A percentile compares a stretch with the other conserved stretches of the same genome.
phyloP scores from a whole-genome alignment of 495 filamentous ascomycete genomes.

The Massariosphaeria phaeospora region DNA sequence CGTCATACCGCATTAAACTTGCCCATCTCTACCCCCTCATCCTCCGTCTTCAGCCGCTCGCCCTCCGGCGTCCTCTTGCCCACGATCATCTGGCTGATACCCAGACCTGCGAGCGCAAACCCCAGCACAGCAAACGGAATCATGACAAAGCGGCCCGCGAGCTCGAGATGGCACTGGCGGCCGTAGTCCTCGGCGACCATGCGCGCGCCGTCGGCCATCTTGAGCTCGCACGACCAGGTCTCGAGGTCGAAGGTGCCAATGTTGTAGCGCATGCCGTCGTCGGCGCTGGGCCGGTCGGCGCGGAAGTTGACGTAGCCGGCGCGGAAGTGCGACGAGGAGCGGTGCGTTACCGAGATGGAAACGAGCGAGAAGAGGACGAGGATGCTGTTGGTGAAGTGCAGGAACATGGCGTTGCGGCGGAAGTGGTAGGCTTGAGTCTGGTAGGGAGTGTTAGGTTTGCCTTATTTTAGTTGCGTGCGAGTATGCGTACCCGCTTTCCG shows the following conservation, averaged over 20 bases:
- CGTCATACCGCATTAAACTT: constrained; percentile 22
- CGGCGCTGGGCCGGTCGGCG: neutral
- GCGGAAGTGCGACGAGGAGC: constrained; percentile 20
- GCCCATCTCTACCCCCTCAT: constrained; percentile 19
- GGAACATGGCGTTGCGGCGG: constrained; percentile 30
- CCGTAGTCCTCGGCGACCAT: constrained; percentile 16
- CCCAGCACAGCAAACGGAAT: constrained; percentile 21
- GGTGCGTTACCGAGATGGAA: constrained; percentile 25
- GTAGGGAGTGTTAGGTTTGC: neutral
- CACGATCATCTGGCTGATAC: constrained; percentile 11
- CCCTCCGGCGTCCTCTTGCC: constrained; percentile 5
- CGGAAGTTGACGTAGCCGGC: constrained; percentile 10
- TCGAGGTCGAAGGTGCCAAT: constrained; percentile 30
- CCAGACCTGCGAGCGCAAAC: neutral
- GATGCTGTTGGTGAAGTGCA: constrained; percentile 25
- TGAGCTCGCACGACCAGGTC: constrained; percentile 29
- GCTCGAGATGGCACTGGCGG: constrained; percentile 18
- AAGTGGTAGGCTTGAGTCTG: constrained; percentile 25
- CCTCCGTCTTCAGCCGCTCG: constrained; percentile 15
- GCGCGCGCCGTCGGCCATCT: constrained; percentile 2
- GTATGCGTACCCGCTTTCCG: constrained; percentile 12
- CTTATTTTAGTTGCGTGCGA: neutral
- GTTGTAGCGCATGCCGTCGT: constrained; percentile 23
- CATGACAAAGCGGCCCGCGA: constrained; percentile 22
- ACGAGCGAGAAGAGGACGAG: constrained; percentile 23